Evolutionary conservation across 331 rosid genomes (phyloP).

Genomic region (Cydonia oblonga): DNA sequence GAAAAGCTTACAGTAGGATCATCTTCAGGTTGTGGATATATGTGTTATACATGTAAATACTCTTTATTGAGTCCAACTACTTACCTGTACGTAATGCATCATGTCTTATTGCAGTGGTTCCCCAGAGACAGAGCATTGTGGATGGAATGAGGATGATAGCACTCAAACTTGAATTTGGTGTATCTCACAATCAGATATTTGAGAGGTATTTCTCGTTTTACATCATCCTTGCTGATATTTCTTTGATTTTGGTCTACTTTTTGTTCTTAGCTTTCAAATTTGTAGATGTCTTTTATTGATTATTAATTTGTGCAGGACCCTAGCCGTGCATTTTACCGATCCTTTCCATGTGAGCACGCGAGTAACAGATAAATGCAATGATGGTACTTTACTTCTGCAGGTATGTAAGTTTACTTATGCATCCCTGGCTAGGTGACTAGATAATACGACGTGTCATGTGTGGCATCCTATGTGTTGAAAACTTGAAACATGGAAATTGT

Average conservation of each 20-base stretch:
- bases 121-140: constrained; percentile 70
- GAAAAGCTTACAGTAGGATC: constrained; percentile 79
- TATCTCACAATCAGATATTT: constrained; percentile 75
- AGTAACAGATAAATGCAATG: constrained; percentile 81
- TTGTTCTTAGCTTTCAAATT: neutral
- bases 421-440: neutral
- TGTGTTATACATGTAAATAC: neutral
- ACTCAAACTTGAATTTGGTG: constrained; percentile 91
- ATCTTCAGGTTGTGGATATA: constrained; percentile 62
- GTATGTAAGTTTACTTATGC: constrained; percentile 32
- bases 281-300: neutral
- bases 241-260: neutral
- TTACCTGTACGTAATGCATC: constrained; percentile 4
- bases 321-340: constrained; percentile 92
- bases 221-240: neutral
- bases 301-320: constrained; percentile 46
- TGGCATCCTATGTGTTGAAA: neutral
- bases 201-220: constrained; percentile 40
- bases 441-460: neutral
- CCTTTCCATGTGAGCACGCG: constrained; percentile 83
- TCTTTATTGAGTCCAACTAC: neutral
- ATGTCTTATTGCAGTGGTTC: constrained; percentile 32
- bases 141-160: constrained; percentile 99
- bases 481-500: neutral
- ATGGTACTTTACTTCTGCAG: constrained; percentile 91